Evolutionary conservation across 805 yeast species (phyloP), one percentile per base, ranked within the genome.

Genomic region (Groenewaldozyma tartarivorans): DNA sequence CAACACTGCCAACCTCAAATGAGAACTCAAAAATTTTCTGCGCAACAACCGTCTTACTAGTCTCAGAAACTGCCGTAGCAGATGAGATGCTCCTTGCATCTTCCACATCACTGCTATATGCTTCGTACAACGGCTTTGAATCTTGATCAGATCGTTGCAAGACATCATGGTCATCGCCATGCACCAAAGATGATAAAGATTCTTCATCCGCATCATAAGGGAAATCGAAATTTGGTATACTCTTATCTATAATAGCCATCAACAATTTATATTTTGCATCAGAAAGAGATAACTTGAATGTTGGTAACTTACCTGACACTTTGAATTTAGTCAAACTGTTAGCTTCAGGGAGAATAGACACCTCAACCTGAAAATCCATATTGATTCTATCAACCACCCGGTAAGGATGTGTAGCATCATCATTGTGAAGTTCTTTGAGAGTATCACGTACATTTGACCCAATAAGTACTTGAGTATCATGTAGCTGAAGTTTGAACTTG

Each of bases 251-350:
- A 34, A 90, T 63, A 43, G 78, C 76, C 90, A 92, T 79, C 53
- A 92, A 66, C 1, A 86, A 76, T 58, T 86, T 83, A 62, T 94
- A 94, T 57, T 94, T 96, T 52, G 78, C 81, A 56, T 92, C 97
- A 50, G 84, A 84, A 53, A 92, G 57, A 22, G 82, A 72, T 3
- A 92, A 77, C 22, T 70, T 69, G 46, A 94, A 69, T 24, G 64
- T 64, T 0, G 96, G 94, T 11, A 92, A 71, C 44, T 77, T 76
- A 11, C 92, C 96, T 22, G 84, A 75, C 2, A 88, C 67, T 54
- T 74, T 77, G 47, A 86, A 66, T 48, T 73, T 74, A 0, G 97
- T 80, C 33, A 92, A 65, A 47, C 77, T 78, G 22, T 73, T 65
- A 2, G 90, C 92, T 11, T 77, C 75, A 0, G 96, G 95, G 24